Percentiles rank a stretch among this genome's conserved stretches.
Evolutionary conservation across 257 asterid species (phyloP).

Genomic region (Solanum chiquidenum): DNA sequence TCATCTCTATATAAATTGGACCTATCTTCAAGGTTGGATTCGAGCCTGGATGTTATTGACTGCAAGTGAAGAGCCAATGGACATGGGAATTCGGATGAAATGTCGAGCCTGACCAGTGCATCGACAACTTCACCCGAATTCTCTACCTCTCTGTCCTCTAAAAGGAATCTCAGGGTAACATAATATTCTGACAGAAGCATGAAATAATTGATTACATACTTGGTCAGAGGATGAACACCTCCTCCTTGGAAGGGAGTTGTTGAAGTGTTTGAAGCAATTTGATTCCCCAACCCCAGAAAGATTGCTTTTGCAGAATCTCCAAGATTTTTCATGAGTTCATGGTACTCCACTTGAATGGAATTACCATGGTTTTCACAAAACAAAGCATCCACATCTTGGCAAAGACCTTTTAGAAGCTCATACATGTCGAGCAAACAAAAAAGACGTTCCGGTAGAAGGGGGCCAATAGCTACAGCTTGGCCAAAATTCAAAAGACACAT

Average conservation of each 20-base stretch:
- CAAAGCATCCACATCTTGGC: conserved; percentile 22
- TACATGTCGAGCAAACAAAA: conserved; percentile 53
- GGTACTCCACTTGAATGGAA: conserved; percentile 26
- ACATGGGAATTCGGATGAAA: conserved; percentile 1
- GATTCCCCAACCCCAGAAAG: conserved; percentile 28
- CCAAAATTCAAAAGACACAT: conserved; percentile 50
- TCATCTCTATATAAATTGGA: conserved; percentile 28
- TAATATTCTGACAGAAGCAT: conserved; percentile 40
- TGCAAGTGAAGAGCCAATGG: conserved; percentile 32
- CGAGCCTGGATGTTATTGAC: conserved; percentile 33
- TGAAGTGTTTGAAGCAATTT: conserved; percentile 27
- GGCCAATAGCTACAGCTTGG: conserved; percentile 43
- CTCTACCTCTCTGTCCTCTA: conserved; percentile 17
- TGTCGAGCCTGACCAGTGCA: background rate
- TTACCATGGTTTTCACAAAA: conserved; percentile 26
- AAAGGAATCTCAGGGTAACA: conserved; percentile 34
- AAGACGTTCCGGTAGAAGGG: conserved; percentile 49
- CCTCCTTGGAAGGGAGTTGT: conserved; percentile 34
- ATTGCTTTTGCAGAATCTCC: conserved; percentile 33
- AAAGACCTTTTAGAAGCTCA: conserved; percentile 29
- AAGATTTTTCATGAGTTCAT: conserved; percentile 25
- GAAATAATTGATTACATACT: conserved; percentile 59
- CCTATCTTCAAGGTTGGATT: conserved; percentile 35
- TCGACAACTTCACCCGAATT: background rate
- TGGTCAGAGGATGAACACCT: conserved; percentile 47